Percentiles rank a stretch among this genome's conserved stretches.
phyloP scores from a whole-genome alignment of 106 monocot species.

The Xerophyta viscosa region DNA sequence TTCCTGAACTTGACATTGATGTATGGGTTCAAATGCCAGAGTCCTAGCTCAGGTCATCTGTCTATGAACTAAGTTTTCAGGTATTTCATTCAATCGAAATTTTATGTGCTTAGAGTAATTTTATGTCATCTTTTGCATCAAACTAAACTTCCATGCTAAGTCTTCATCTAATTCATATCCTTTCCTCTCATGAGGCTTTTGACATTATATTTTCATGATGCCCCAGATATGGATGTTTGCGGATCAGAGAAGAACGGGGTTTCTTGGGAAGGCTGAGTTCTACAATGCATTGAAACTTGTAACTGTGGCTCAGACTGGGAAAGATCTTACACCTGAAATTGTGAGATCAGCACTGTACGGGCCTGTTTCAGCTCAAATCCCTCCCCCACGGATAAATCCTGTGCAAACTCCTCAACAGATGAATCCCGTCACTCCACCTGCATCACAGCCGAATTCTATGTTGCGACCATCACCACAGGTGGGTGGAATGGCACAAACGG shows the following conservation, averaged over 20 bases:
- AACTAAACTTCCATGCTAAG: background rate
- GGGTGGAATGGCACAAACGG: conserved; percentile 17
- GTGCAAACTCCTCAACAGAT: conserved; percentile 21
- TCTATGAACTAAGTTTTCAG: no score
- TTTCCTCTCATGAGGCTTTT: background rate
- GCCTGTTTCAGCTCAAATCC: conserved; percentile 76
- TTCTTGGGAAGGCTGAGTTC: conserved; percentile 79
- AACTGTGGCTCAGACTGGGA: conserved; percentile 84
- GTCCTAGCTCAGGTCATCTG: no score
- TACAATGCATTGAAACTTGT: conserved; percentile 79
- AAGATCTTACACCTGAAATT: conserved; percentile 68
- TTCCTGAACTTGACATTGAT: no score
- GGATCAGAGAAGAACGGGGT: conserved; percentile 59
- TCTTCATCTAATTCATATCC: background rate
- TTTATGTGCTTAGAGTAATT: no score
- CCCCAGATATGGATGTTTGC: conserved; percentile 85
- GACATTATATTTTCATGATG: conserved; percentile 5
- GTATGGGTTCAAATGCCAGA: no score
- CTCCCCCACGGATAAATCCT: conserved; percentile 69
- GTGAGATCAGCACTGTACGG: conserved; percentile 77
- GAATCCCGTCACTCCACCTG: conserved; percentile 16
- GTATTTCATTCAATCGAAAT: no score
- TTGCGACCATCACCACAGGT: conserved; percentile 22
- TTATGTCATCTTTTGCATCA: no score
- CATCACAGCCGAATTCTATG: conserved; percentile 22